phyloP scores from a whole-genome alignment of 768 basidiomycete species.

The Filobasidium floriforme region DNA sequence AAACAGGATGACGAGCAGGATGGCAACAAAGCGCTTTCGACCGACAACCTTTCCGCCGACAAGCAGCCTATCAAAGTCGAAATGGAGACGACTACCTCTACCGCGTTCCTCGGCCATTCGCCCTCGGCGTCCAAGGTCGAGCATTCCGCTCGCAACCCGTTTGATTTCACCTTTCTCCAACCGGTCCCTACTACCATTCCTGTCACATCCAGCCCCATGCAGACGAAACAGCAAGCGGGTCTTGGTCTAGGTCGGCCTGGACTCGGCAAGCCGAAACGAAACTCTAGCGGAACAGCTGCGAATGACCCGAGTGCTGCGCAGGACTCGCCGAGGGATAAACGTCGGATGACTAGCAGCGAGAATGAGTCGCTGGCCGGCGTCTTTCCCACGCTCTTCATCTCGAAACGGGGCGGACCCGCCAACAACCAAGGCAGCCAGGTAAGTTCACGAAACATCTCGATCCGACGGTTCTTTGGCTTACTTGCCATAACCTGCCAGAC shows the following conservation, averaged over 20 bases:
- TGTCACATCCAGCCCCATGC: neutral
- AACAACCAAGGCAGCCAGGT: too few species aligned
- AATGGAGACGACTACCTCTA: too few species aligned
- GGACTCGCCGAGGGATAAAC: too few species aligned
- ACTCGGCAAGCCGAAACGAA: neutral
- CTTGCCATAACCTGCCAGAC: neutral
- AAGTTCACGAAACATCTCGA: neutral
- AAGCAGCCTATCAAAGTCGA: too few species aligned
- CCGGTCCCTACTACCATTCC: neutral
- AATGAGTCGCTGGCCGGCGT: too few species aligned
- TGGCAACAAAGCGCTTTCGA: neutral
- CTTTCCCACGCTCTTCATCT: too few species aligned
- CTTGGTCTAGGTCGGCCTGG: constrained; percentile 10
- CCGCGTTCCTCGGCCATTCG: too few species aligned
- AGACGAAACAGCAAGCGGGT: constrained; percentile 12
- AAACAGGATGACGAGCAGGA: constrained; percentile 5
- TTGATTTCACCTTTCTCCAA: neutral
- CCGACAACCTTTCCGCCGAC: neutral
- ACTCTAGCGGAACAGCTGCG: neutral
- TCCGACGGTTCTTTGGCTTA: neutral
- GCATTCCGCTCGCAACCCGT: neutral
- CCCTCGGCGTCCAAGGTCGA: too few species aligned
- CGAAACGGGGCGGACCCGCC: too few species aligned
- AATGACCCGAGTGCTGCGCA: too few species aligned
- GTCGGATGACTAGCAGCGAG: too few species aligned